These are phyloP conservation scores for Apiospora sp. DNA, from an alignment of 2,329 filamentous ascomycete species.

Conservation along the genomic window DNA sequence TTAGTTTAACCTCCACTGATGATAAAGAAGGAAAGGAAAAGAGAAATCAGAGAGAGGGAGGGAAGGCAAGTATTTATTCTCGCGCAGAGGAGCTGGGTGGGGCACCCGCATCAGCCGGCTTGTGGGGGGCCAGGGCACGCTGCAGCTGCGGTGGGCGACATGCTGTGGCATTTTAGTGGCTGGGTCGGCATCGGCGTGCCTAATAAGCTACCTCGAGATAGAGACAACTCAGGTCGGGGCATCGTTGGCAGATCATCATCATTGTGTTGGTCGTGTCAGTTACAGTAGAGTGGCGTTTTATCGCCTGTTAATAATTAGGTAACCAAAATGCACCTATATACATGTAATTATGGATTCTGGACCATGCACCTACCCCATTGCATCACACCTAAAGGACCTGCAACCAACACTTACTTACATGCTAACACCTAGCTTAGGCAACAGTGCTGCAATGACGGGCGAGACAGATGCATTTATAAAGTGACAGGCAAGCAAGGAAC, in stretches of 20 bases:
- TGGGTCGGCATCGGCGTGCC: neutral
- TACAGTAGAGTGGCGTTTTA: neutral
- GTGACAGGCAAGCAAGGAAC: neutral
- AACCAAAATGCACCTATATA: neutral
- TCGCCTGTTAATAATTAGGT: neutral
- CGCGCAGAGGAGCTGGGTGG: neutral
- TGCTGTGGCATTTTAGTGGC: slow-evolving; percentile 3
- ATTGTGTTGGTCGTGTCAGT: neutral
- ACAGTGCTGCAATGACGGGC: neutral
- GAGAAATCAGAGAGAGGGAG: slow-evolving; percentile 1
- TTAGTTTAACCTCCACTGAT: slow-evolving; percentile 48
- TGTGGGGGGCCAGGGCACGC: neutral
- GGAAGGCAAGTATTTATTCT: slow-evolving; percentile 17
- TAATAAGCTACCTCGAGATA: neutral
- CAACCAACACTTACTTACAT: neutral
- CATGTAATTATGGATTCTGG: too few relatives aligned
- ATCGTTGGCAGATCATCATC: neutral
- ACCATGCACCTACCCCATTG: neutral
- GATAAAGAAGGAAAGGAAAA: slow-evolving; percentile 41
- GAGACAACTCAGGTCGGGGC: neutral
- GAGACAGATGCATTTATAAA: neutral
- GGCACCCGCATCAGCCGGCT: slow-evolving; percentile 4
- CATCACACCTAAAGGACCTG: neutral
- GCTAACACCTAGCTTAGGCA: neutral
- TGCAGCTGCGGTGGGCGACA: slow-evolving; percentile 7